Base-by-base conservation (phyloP, 2,329 filamentous ascomycete species). In the Teratosphaeria epicoccoides region DNA sequence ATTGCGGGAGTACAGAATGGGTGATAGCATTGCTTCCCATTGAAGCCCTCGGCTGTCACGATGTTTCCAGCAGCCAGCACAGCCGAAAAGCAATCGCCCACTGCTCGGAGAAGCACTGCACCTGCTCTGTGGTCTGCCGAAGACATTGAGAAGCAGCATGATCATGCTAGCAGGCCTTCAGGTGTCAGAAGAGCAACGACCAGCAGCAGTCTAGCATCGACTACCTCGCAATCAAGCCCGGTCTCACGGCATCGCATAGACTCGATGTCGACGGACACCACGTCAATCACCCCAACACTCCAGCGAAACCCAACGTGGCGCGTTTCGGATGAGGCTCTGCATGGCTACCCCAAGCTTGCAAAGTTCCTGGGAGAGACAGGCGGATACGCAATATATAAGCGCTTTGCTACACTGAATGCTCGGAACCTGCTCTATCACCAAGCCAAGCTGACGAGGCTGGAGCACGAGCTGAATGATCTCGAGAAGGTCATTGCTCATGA, bases 381-480 rank as follows among this genome's bases (percentile, higher is more conserved):
- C 14, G 55, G 57, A 12, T 57, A 58, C 44, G 58, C 56, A 2
- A 59, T 63, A 24, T 63, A 59, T 46, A 51, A 55, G 12, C 49
- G 59, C 3, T 63, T 63, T 40, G 54, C 54, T 2, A 49, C 54
- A 9, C 50, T 63, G 10, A 61, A 61, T 44, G 55, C 58, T 20
- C 52, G 59, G 11, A 61, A 59, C 40, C 43, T 63, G 23, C 54
- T 63, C 20, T 63, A 63, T 52, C 52, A 59, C 11, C 59, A 63
- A 50, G 60, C 60, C 24, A 58, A 63, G 55, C 46, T 62, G 43
- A 46, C 56, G 2, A 44, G 57, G 28, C 46, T 62, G 11, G 61
- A 63, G 49, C 53, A 58, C 33, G 50, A 61, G 40, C 55, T 61
- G 4, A 47, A 57, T 24, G 59, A 59, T 17, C 47, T 58, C 5